Percentiles rank a stretch among this genome's conserved stretches.
Conservation (phyloP, 805 yeast genomes). For the Saccharomycopsis fibuligera region DNA sequence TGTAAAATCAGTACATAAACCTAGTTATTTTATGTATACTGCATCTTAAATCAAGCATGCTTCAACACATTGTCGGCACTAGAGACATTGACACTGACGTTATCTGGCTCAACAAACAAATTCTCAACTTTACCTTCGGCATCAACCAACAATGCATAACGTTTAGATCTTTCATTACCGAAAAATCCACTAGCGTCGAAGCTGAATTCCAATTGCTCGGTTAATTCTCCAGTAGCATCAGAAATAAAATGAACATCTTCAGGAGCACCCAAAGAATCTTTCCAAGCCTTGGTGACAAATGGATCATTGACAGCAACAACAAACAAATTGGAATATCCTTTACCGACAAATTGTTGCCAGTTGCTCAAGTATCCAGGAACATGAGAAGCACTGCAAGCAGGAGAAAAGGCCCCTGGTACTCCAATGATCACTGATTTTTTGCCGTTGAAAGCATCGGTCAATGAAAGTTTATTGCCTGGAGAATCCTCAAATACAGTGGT, state of each 20-base stretch:
- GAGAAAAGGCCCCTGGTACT: slow-evolving; percentile 76
- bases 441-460: slow-evolving; percentile 33
- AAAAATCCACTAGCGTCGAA: slow-evolving; percentile 75
- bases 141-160: slow-evolving; percentile 64
- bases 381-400: slow-evolving; percentile 68
- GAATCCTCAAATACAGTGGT: slow-evolving; percentile 31
- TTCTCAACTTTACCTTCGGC: slow-evolving; percentile 57
- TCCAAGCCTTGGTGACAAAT: slow-evolving; percentile 82
- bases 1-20: too few relatives aligned
- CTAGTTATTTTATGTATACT: too few relatives aligned
- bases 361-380: slow-evolving; percentile 66
- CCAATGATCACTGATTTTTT: slow-evolving; percentile 47
- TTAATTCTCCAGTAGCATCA: slow-evolving; percentile 74
- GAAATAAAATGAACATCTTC: slow-evolving; percentile 53
- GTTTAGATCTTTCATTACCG: slow-evolving; percentile 68
- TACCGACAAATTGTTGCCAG: slow-evolving; percentile 45
- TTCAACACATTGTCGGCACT: slow-evolving; percentile 35
- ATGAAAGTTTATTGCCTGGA: slow-evolving; percentile 11
- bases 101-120: slow-evolving; percentile 75
- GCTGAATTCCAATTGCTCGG: slow-evolving; percentile 53
- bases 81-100: slow-evolving; percentile 54
- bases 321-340: slow-evolving; percentile 59
- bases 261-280: slow-evolving; percentile 35
- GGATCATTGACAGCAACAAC: slow-evolving; percentile 82
- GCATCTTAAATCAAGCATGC: slow-evolving; percentile 4